Conservation (phyloP, 257 asterid genomes). For the Petunia axillaris region DNA sequence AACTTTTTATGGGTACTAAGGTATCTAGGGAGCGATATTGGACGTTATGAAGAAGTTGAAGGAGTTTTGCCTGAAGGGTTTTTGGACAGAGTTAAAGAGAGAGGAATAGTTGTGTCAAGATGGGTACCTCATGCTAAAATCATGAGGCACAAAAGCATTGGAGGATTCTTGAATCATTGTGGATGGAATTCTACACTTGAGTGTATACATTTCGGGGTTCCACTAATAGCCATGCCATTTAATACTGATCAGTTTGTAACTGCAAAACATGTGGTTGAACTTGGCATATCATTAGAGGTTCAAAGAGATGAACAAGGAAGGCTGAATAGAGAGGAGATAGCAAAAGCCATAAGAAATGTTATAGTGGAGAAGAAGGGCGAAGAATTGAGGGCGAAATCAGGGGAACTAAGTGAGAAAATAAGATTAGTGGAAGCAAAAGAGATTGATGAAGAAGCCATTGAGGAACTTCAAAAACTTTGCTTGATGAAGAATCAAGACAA, state of each 20-base stretch:
- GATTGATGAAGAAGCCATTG: conserved; percentile 8
- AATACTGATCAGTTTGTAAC: conserved; percentile 14
- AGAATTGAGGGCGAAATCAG: neutral
- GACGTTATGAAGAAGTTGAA: neutral
- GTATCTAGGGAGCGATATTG: neutral
- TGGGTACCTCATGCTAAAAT: conserved; percentile 28
- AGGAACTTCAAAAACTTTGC: conserved; percentile 15
- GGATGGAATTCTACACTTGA: conserved; percentile 29
- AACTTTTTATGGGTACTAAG: conserved; percentile 29
- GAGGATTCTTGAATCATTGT: conserved; percentile 32
- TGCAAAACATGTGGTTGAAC: conserved; percentile 26
- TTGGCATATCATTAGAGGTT: conserved; percentile 20
- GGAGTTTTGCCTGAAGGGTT: conserved; percentile 21
- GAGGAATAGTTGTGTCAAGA: conserved; percentile 22
- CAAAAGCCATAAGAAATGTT: conserved; percentile 18
- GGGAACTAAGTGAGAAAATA: conserved; percentile 6
- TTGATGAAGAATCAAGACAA: neutral
- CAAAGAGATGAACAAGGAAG: neutral
- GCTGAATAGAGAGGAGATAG: conserved; percentile 11
- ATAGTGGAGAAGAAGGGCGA: conserved; percentile 21
- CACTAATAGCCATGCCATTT: conserved; percentile 26
- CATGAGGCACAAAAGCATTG: conserved; percentile 5
- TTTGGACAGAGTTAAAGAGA: conserved; percentile 15
- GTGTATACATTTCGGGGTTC: conserved; percentile 17
- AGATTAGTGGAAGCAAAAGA: conserved; percentile 20